phyloP scores from a whole-genome alignment of 192 early-diverging fungal species.

The Dissophora globulifera region DNA sequence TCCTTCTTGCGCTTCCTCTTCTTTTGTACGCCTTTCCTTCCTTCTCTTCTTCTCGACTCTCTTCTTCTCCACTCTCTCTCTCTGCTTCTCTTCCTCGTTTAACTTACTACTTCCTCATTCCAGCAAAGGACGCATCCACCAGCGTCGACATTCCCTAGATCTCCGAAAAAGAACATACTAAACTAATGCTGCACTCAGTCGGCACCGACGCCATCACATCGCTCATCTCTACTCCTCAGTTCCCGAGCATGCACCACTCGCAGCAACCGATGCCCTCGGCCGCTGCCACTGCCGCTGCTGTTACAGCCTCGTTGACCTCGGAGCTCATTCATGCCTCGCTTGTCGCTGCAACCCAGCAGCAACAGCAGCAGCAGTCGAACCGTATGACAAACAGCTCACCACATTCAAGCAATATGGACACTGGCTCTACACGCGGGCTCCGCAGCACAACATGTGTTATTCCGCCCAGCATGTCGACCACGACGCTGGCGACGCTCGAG shows the following conservation, averaged over 20 bases:
- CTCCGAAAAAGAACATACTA: background rate
- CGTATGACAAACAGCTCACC: background rate
- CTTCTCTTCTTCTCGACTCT: no score
- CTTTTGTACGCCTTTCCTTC: no score
- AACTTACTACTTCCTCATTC: background rate
- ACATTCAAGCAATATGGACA: background rate
- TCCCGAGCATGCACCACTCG: constrained; percentile 17
- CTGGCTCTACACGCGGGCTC: no score
- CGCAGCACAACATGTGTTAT: constrained; percentile 13
- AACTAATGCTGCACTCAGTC: constrained; percentile 34
- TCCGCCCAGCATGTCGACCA: constrained; percentile 22
- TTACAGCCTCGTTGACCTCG: constrained; percentile 20
- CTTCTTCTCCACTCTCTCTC: background rate
- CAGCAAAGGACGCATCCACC: no score
- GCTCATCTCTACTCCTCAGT: constrained; percentile 20
- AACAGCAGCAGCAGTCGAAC: constrained; percentile 9
- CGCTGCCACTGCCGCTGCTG: constrained; percentile 2
- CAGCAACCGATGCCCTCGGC: background rate
- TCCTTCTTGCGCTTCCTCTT: no score
- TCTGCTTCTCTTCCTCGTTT: background rate
- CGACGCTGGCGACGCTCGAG: constrained; percentile 54
- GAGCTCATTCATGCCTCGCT: constrained; percentile 45
- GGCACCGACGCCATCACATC: constrained; percentile 31
- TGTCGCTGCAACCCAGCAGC: constrained; percentile 24
- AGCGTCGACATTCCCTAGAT: no score